A percentile compares a stretch with the other conserved stretches of the same genome.
Conservation (phyloP, 495 filamentous ascomycete species). For the Jackrogersella minutella region DNA sequence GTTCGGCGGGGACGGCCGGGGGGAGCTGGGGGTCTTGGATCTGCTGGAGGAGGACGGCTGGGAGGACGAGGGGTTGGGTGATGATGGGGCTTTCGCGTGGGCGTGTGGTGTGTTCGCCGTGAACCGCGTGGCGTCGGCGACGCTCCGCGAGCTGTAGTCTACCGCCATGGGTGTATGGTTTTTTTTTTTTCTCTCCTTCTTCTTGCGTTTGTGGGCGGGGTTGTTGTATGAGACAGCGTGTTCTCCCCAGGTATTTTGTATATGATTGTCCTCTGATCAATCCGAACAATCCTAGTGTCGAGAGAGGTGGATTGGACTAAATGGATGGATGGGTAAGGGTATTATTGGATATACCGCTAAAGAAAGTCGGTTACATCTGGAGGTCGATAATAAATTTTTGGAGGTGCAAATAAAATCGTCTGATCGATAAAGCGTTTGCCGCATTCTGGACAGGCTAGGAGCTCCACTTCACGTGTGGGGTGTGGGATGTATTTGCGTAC, state of each 20-base stretch:
- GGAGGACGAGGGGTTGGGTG: no score
- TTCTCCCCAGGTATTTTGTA: no score
- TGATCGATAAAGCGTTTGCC: constrained; percentile 12
- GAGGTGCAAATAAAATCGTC: constrained; percentile 14
- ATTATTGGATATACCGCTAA: background rate
- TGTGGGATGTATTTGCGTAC: background rate
- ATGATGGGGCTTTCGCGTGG: constrained; percentile 64
- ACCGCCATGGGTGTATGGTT: constrained; percentile 15
- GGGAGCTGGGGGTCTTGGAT: constrained; percentile 31
- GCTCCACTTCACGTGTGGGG: no score
- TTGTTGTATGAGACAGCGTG: no score
- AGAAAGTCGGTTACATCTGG: constrained; percentile 1
- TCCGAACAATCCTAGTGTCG: background rate
- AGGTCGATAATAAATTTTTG: constrained; percentile 27
- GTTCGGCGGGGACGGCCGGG: constrained; percentile 47
- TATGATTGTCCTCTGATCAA: background rate
- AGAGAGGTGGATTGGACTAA: background rate
- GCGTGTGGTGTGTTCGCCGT: constrained; percentile 92
- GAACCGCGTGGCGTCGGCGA: constrained; percentile 94
- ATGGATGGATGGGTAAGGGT: no score
- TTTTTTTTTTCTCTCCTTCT: background rate
- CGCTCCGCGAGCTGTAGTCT: constrained; percentile 77
- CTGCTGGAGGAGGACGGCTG: constrained; percentile 35
- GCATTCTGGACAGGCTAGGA: no score
- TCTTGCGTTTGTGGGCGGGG: no score